phyloP scores from a whole-genome alignment of 2,329 filamentous ascomycete species.

The Aspergillus sp. region DNA sequence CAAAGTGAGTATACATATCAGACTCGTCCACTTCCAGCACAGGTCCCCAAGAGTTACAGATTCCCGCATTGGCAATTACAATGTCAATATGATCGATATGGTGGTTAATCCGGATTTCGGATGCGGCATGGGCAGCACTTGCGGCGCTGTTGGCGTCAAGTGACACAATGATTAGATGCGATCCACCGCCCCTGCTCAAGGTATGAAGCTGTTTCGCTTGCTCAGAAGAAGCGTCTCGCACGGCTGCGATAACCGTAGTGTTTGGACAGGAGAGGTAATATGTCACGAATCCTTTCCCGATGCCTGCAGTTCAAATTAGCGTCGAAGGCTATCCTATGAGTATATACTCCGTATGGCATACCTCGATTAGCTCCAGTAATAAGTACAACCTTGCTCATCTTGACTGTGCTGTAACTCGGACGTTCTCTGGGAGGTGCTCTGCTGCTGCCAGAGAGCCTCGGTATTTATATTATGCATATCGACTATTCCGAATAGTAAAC shows the following conservation, averaged over 20 bases:
- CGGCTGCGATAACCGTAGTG: conserved; percentile 14
- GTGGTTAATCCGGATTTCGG: conserved; percentile 4
- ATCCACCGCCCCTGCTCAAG: not conserved
- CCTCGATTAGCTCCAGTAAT: conserved; percentile 7
- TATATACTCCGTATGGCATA: not conserved
- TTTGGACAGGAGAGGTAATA: not conserved
- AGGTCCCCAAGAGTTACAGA: conserved; percentile 32
- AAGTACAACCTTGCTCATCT: conserved; percentile 5
- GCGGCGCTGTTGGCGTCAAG: not conserved
- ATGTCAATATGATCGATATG: conserved; percentile 11
- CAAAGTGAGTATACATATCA: conserved; percentile 40
- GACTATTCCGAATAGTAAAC: no score
- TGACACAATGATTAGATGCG: conserved; percentile 1
- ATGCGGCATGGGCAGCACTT: not conserved
- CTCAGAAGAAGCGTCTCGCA: not conserved
- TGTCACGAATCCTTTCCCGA: conserved; percentile 8
- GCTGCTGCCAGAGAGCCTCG: not conserved
- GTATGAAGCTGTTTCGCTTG: not conserved
- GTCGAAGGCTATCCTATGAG: no score
- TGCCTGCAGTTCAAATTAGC: conserved; percentile 1
- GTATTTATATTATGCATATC: not conserved
- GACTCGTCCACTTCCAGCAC: conserved; percentile 35
- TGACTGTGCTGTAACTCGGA: not conserved
- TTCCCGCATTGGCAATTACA: conserved; percentile 48
- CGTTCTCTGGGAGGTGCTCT: not conserved